Conservation (phyloP, 2,329 filamentous ascomycete genomes). For the Penicillium sumatraense region DNA sequence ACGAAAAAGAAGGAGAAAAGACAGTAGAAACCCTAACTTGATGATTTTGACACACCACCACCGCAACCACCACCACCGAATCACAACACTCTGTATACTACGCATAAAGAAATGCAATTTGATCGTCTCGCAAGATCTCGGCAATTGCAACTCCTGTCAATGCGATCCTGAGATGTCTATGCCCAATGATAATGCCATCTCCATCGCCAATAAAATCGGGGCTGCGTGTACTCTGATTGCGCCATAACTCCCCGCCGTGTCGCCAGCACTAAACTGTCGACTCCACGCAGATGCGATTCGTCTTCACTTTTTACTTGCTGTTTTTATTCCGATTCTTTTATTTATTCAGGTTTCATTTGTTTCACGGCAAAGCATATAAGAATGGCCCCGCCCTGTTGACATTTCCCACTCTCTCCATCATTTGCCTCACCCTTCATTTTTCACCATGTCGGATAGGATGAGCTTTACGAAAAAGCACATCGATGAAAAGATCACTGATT, state of each 20-base stretch:
- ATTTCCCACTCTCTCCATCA: background rate
- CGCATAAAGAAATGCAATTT: too few relatives aligned
- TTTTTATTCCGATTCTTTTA: background rate
- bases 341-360: background rate
- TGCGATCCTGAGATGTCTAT: too few relatives aligned
- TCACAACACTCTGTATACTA: too few relatives aligned
- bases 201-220: constrained; percentile 3
- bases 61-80: too few relatives aligned
- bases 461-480: constrained; percentile 16
- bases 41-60: too few relatives aligned
- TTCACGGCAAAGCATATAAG: background rate
- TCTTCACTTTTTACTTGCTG: too few relatives aligned
- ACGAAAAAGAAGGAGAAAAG: too few relatives aligned
- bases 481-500: constrained; percentile 13
- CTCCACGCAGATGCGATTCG: constrained; percentile 13
- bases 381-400: background rate
- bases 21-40: too few relatives aligned
- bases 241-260: constrained; percentile 28
- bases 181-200: background rate
- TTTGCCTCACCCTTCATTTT: background rate
- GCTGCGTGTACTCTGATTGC: too few relatives aligned
- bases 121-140: too few relatives aligned
- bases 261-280: constrained; percentile 13
- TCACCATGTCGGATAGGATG: background rate
- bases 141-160: too few relatives aligned